phyloP scores from a whole-genome alignment of 805 yeast species.

The Kazachstania kunashirensis region DNA sequence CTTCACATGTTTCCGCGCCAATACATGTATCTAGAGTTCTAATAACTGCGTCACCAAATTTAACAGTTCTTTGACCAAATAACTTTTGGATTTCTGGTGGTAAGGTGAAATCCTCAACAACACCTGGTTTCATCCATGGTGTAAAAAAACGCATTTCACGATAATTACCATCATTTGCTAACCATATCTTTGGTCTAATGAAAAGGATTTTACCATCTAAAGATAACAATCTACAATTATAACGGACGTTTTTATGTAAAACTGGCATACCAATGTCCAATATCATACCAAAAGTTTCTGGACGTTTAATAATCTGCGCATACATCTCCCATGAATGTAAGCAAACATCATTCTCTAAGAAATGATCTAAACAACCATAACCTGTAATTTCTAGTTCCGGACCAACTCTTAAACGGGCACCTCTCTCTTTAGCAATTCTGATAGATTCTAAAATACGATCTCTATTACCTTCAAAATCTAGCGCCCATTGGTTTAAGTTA shows the following conservation, averaged over 20 bases:
- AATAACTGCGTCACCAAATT: slow-evolving; percentile 85
- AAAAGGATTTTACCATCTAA: slow-evolving; percentile 68
- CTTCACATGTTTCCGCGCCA: slow-evolving; percentile 99
- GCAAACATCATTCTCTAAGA: slow-evolving; percentile 78
- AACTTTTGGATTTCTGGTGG: slow-evolving; percentile 60
- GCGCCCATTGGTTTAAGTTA: slow-evolving; percentile 96
- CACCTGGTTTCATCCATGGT: slow-evolving; percentile 79
- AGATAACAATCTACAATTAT: slow-evolving; percentile 83
- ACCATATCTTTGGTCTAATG: slow-evolving; percentile 85
- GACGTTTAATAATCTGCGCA: slow-evolving; percentile 57
- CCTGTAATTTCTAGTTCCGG: slow-evolving; percentile 95
- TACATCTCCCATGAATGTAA: slow-evolving; percentile 94
- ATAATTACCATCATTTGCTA: slow-evolving; percentile 97
- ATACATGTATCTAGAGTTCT: slow-evolving; percentile 76
- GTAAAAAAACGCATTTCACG: slow-evolving; percentile 96
- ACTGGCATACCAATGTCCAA: slow-evolving; percentile 95
- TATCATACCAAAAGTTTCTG: slow-evolving; percentile 65
- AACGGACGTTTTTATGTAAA: slow-evolving; percentile 75
- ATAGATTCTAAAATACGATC: slow-evolving; percentile 84
- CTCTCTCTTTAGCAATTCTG: slow-evolving; percentile 57
- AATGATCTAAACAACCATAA: slow-evolving; percentile 91
- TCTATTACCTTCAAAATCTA: slow-evolving; percentile 94
- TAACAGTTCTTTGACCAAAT: slow-evolving; percentile 58
- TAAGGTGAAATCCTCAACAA: slow-evolving; percentile 60
- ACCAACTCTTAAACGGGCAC: slow-evolving; percentile 84